phyloP scores from a whole-genome alignment of 202 grass and related monocot species.

The Miscanthus sacchariflorus region DNA sequence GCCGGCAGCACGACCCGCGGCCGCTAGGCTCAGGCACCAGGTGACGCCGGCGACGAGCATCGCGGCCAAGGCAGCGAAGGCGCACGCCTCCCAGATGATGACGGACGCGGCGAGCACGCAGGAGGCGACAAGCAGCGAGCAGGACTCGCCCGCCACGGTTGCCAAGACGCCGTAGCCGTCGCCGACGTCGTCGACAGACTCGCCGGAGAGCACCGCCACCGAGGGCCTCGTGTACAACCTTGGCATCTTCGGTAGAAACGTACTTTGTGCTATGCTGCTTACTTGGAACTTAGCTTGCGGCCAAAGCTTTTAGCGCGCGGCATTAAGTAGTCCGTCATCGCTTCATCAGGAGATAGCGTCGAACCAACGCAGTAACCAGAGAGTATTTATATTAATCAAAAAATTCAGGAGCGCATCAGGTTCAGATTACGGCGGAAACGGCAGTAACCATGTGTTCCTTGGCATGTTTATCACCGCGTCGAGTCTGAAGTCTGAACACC shows the following conservation, averaged over 20 bases:
- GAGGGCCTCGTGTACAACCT: not conserved
- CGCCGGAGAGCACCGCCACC: not conserved
- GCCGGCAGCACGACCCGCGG: too few relatives aligned
- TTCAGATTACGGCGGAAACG: not conserved
- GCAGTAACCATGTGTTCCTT: not conserved
- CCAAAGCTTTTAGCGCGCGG: not conserved
- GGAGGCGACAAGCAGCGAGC: not conserved
- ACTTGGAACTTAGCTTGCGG: not conserved
- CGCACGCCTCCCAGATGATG: constrained; percentile 27
- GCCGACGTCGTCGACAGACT: not conserved
- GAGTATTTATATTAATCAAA: not conserved
- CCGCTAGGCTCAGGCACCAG: not conserved
- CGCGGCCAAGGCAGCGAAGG: constrained; percentile 3
- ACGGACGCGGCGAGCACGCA: constrained; percentile 31
- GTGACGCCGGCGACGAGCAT: not conserved
- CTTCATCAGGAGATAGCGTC: not conserved
- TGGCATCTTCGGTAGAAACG: not conserved
- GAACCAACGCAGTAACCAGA: not conserved
- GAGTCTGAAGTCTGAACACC: not conserved
- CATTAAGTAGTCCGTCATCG: not conserved
- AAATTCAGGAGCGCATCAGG: not conserved
- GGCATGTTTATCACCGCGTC: not conserved
- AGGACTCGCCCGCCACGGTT: not conserved
- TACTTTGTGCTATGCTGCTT: not conserved
- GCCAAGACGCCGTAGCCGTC: not conserved